These are phyloP conservation scores for Chamaecyparis obtusa DNA, from an alignment of 75 land plant genomes.

Conservation along the genomic window DNA sequence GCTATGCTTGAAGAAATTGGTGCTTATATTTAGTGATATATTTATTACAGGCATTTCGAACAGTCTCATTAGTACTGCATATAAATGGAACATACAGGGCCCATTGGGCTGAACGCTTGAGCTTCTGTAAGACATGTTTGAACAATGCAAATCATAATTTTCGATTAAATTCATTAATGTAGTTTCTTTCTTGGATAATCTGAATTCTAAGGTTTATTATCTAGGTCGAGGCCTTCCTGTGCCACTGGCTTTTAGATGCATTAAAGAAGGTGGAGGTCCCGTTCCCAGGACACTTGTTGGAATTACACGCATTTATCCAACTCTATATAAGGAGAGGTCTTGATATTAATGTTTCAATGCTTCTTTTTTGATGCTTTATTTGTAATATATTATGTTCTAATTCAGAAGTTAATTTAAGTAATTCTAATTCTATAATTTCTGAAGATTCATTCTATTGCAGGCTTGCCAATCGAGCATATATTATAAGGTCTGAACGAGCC, in stretches of 20 bases:
- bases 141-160: neutral
- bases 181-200: neutral
- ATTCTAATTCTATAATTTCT: neutral
- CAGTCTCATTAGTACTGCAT: constrained; percentile 44
- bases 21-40: neutral
- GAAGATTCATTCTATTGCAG: constrained; percentile 30
- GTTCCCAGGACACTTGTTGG: constrained; percentile 70
- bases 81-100: constrained; percentile 82
- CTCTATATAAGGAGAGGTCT: constrained; percentile 74
- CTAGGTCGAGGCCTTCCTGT: constrained; percentile 47
- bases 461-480: constrained; percentile 38
- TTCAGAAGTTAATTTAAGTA: neutral
- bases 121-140: constrained; percentile 59
- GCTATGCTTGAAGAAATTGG: neutral
- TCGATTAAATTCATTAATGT: neutral
- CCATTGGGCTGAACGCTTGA: constrained; percentile 73
- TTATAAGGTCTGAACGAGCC: constrained; percentile 63
- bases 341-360: neutral
- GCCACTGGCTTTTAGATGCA: constrained; percentile 76
- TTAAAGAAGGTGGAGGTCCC: constrained; percentile 65
- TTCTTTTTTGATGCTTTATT: neutral
- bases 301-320: constrained; percentile 67
- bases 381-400: neutral
- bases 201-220: constrained; percentile 1
- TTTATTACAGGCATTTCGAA: constrained; percentile 40